Evolutionary conservation across 768 basidiomycete genomes (phyloP), one percentile per base, ranked within the genome.

Genomic region (Panaeolus papilionaceus): DNA sequence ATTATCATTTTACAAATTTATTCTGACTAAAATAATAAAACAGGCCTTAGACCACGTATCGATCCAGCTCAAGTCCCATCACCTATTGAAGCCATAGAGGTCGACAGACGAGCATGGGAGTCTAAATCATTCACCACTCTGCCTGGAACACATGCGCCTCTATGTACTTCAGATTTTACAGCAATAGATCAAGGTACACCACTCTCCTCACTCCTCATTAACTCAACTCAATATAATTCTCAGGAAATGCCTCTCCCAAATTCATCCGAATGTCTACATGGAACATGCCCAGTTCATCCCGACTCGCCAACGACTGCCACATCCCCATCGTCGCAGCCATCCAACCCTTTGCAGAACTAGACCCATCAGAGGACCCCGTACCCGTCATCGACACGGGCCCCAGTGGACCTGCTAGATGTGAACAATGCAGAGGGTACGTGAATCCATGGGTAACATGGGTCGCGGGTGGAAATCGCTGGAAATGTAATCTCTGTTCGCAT

Each of bases 1-100:
- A n/a, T 11, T 45, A 37, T 33, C 20, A 38, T 42, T n/a, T 49
- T 26, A 38, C 26, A 6, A 49, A 20, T 9, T 4, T 45, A 47
- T 58, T 58, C 44, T 33, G 33, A 71, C 66, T 65, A 37, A 64
- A 69, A 14, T 42, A 33, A 66, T 42, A 44, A 23, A 7, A 45
- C 71, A 92, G 94, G 95, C 66, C 84, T 93, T 65, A 88, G 93
- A 45, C 85, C 91, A 58, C 88, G 90, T 66, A 94, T 99, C 72
- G 94, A 98, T 76, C 89, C 92, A 7, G 85, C 81, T 71, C 95
- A 97, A 75, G 90, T 99, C 37, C 98, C 98, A n/a, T 96, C 95
- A 3, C 92, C 95, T 28, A 89, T 94, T 16, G 89, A 92, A 47
- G 82, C 88, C 11, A 88, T 92, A 63, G 92, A 94, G 72, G 78